Evolutionary conservation across 2,329 filamentous ascomycete genomes (phyloP).

Genomic region (Fusarium sp.): DNA sequence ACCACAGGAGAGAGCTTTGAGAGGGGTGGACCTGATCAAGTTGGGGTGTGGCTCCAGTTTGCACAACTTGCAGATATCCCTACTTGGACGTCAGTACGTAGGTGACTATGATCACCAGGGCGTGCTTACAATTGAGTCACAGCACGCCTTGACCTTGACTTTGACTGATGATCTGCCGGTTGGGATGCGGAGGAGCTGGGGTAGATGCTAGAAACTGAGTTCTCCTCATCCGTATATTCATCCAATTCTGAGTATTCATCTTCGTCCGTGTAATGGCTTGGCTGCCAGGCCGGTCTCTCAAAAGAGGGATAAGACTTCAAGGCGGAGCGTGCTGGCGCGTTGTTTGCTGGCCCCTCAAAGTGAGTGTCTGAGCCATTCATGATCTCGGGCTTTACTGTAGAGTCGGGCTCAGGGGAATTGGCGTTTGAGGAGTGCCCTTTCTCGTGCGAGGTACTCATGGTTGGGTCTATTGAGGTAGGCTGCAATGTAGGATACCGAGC

Average conservation of each 20-base stretch:
- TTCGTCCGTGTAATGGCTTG: not conserved
- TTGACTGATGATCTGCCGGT: not conserved
- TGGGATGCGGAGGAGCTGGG: not conserved
- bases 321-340: not conserved
- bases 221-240: not conserved
- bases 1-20: not conserved
- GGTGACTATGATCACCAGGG: not conserved
- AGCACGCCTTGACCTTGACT: not conserved
- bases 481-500: not conserved
- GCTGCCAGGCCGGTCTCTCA: not conserved
- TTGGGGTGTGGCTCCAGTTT: not conserved
- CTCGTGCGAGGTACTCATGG: not conserved
- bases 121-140: not conserved
- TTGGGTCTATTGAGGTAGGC: not conserved
- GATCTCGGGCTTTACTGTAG: not conserved
- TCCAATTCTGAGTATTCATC: not conserved
- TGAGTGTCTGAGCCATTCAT: not conserved
- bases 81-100: not conserved
- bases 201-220: not conserved
- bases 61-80: not conserved
- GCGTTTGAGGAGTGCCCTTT: not conserved
- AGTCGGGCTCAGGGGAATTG: not conserved
- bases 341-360: not conserved
- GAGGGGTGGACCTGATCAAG: not conserved
- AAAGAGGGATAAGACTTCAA: not conserved